Evolutionary conservation across 352 stramenopile species (phyloP).

Genomic region (Phytopythium ostracodes): DNA sequence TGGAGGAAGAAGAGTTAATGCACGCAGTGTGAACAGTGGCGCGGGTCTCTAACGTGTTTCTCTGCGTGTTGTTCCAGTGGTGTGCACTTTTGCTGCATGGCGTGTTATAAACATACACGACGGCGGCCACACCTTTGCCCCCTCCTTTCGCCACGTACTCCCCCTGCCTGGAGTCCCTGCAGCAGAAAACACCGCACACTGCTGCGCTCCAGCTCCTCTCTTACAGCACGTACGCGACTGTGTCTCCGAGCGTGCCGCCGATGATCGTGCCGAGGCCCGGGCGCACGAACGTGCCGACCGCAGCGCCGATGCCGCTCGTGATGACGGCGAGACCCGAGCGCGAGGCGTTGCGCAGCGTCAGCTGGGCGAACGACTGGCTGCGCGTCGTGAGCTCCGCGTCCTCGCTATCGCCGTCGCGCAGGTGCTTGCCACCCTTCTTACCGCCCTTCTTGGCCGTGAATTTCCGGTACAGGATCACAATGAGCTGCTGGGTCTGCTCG

Average conservation of each 20-base stretch:
- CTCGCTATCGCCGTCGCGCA: constrained; percentile 34
- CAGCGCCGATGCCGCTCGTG: constrained; percentile 60
- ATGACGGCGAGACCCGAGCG: constrained; percentile 64
- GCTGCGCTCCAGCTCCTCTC: neutral
- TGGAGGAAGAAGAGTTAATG: no score
- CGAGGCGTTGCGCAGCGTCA: constrained; percentile 56
- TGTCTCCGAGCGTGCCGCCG: constrained; percentile 71
- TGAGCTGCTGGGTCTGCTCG: constrained; percentile 56
- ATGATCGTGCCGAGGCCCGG: constrained; percentile 77
- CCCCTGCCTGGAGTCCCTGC: no score
- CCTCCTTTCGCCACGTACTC: no score
- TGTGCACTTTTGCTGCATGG: neutral
- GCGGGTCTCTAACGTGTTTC: neutral
- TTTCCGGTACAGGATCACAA: constrained; percentile 67
- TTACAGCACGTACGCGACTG: constrained; percentile 76
- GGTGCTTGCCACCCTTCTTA: constrained; percentile 32
- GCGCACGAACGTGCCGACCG: constrained; percentile 64
- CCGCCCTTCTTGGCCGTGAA: constrained; percentile 34
- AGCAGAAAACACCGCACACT: no score
- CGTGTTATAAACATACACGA: neutral
- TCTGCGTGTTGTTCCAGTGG: neutral
- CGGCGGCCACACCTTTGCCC: neutral
- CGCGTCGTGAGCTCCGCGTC: constrained; percentile 17
- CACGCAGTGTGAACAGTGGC: neutral
- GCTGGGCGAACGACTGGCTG: constrained; percentile 35